Conservation (phyloP, 78 protist species). For the Protostelium mycophagum region DNA sequence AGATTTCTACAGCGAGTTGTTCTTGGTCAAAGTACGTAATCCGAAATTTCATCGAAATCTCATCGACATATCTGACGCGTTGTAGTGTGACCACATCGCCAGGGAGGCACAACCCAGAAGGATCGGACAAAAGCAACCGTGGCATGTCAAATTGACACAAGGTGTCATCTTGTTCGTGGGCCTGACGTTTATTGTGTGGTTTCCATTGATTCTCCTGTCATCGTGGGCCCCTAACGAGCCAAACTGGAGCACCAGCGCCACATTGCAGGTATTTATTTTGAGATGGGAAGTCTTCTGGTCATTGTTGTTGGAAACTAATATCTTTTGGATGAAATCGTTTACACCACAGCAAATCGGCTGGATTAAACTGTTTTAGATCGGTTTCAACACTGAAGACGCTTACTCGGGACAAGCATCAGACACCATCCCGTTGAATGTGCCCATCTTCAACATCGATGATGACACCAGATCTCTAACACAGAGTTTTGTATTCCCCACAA, state of each 20-base stretch:
- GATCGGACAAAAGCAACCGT: conserved; percentile 58
- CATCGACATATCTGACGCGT: background rate
- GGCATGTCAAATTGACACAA: conserved; percentile 24
- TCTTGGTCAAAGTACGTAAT: conserved; percentile 37
- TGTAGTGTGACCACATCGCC: background rate
- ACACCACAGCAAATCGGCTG: background rate
- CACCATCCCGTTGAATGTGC: background rate
- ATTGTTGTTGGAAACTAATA: no score
- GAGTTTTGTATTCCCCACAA: background rate
- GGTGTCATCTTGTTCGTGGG: conserved; percentile 56
- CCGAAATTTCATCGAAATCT: background rate
- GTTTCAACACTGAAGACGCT: background rate
- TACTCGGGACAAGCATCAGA: background rate
- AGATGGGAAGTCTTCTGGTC: no score
- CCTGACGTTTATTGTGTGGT: conserved; percentile 50
- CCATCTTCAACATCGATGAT: background rate
- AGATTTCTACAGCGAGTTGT: conserved; percentile 48
- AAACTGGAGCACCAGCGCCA: background rate
- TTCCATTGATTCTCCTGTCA: conserved; percentile 61
- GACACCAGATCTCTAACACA: background rate
- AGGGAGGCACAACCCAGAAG: conserved; percentile 20
- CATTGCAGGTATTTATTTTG: background rate
- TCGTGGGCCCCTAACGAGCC: conserved; percentile 5
- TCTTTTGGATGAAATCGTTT: no score
- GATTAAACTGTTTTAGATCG: background rate